A percentile compares a stretch with the other conserved stretches of the same genome.
phyloP scores from a whole-genome alignment of 306 rosid species.

The Cajanus cajan region DNA sequence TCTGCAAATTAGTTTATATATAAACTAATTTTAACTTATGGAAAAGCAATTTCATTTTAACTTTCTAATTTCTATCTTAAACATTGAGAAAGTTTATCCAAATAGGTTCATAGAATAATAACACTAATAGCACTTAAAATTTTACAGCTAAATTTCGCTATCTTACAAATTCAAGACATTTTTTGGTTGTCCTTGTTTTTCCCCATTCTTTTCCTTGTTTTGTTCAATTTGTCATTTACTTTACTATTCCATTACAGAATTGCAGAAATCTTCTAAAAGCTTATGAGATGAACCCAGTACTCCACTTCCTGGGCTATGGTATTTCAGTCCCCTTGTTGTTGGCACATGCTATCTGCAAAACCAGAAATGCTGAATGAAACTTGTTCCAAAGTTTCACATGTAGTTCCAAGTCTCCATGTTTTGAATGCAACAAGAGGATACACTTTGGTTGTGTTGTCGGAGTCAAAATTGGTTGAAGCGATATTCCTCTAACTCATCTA shows the following conservation, averaged over 20 bases:
- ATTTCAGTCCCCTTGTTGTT: conserved; percentile 62
- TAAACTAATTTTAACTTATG: too few relatives aligned
- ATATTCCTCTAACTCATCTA: too few relatives aligned
- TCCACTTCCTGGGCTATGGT: conserved; percentile 71
- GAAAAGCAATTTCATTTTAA: too few relatives aligned
- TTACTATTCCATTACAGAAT: conserved; percentile 48
- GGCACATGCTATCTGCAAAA: conserved; percentile 56
- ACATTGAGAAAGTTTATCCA: too few relatives aligned
- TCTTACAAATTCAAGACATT: background rate
- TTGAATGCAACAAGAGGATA: background rate
- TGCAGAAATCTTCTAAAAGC: conserved; percentile 83
- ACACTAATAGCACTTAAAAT: background rate
- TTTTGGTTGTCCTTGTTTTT: background rate
- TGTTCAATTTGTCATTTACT: conserved; percentile 18
- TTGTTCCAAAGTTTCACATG: background rate
- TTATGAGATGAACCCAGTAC: conserved; percentile 79
- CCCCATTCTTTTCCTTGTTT: background rate
- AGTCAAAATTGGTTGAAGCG: conserved; percentile 17
- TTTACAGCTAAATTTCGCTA: background rate
- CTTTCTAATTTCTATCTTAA: too few relatives aligned
- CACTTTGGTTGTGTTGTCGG: background rate
- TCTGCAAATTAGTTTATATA: too few relatives aligned
- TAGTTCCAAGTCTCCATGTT: background rate
- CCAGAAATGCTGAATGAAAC: conserved; percentile 43
- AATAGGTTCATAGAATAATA: too few relatives aligned